Base-by-base conservation (phyloP, 2,329 filamentous ascomycete species). In the Zalaria obscura region DNA sequence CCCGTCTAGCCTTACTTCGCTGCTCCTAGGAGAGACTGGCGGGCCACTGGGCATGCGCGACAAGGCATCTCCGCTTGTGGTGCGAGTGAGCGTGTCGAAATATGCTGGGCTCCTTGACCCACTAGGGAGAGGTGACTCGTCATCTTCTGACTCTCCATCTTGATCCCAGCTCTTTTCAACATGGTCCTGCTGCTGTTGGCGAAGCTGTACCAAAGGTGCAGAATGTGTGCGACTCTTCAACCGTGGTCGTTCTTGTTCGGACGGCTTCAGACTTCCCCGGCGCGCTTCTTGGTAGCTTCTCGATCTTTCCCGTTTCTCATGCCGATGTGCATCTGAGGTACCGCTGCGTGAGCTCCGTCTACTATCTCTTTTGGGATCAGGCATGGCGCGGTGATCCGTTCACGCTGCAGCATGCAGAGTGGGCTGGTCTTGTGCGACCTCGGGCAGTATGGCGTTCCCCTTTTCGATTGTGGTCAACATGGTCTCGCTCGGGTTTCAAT, bases 181-280 rank as follows among this genome's bases (percentile, higher is more conserved):
- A 32, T 7, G 29, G 7, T n/a, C 29, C n/a, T 32, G 29, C 29
- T 7, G 29, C 29, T 18, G 18, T 18, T 32, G 29, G 29, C 29
- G 29, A n/a, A n/a, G 38, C 25, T 29, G 38, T 32, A 50, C 41
- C 39, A 51, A 40, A 5, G 54, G 54, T 10, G 53, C 51, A 27
- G 52, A 55, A 36, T 54, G 43, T n/a, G 50, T 52, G 5, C 54
- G 49, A 35, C 37, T 39, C 37, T 50, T 48, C 32, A 50, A 11
- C 25, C 42, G 36, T 25, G 54, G 52, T 33, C 53, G 18, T 6
- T 32, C 36, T 27, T 11, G 6, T 25, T 43, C 41, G 11, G 36
- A 31, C 11, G 37, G 8, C 26, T 40, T 43, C 29, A 43, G 31
- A 33, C 41, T 43, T 8, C 29, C 41, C 28, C 41, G 25, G 18